These are phyloP conservation scores for Saccharomycopsis oosterbeekiorum DNA, from an alignment of 805 yeast genomes.

Conservation along the genomic window DNA sequence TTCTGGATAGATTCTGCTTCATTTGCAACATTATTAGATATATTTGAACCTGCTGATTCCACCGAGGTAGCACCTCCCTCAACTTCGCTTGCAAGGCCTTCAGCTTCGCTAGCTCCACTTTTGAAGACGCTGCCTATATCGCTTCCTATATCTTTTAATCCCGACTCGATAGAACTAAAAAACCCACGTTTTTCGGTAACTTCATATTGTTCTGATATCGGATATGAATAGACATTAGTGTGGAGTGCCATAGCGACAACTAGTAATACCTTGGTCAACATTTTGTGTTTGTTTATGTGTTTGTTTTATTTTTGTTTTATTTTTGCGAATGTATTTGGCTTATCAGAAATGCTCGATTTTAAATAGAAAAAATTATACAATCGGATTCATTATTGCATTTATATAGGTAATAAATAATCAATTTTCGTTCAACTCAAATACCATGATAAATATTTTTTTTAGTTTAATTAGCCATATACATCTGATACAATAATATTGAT, in stretches of 20 bases:
- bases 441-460: too few species aligned
- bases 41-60: not conserved
- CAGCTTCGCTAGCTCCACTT: not conserved
- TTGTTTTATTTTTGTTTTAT: too few species aligned
- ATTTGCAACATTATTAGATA: not conserved
- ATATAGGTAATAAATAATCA: too few species aligned
- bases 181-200: not conserved
- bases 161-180: not conserved
- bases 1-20: not conserved
- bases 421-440: too few species aligned
- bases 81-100: not conserved
- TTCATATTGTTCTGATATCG: not conserved
- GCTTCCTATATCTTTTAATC: not conserved
- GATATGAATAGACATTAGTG: not conserved
- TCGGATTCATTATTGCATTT: too few species aligned
- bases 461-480: too few species aligned
- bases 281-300: too few species aligned
- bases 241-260: not conserved
- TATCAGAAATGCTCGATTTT: too few species aligned
- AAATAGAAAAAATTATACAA: too few species aligned
- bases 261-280: not conserved
- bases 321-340: too few species aligned
- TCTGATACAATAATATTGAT: too few species aligned
- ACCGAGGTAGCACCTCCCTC: not conserved
- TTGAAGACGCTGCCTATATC: not conserved